These are phyloP conservation scores for Botrytis porri DNA, from an alignment of 2,329 filamentous ascomycete species.

Conservation along the genomic window DNA sequence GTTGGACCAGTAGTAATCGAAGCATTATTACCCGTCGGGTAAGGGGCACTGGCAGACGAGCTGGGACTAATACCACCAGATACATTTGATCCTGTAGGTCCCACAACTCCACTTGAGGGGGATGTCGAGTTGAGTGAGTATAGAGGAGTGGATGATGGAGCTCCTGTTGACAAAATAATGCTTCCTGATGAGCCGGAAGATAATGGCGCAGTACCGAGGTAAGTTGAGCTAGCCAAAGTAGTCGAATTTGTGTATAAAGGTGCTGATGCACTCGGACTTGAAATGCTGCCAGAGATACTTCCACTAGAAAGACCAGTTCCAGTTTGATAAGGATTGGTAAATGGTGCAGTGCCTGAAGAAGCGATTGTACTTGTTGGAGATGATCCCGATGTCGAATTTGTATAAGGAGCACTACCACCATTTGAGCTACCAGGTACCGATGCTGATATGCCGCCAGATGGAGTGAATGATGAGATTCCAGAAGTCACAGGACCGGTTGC, in stretches of 20 bases:
- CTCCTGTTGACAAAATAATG: conserved; percentile 1
- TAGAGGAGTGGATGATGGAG: conserved; percentile 3
- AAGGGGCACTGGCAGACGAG: conserved; percentile 8
- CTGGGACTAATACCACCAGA: conserved; percentile 11
- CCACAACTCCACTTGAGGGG: neutral
- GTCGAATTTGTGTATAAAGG: conserved; percentile 15
- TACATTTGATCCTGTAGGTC: neutral
- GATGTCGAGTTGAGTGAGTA: conserved; percentile 11
- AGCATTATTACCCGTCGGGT: conserved; percentile 22
- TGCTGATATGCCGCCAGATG: neutral
- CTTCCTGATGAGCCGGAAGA: conserved; percentile 11
- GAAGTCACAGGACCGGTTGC: conserved; percentile 8
- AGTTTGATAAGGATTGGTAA: neutral
- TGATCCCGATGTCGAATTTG: conserved; percentile 8
- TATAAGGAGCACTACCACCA: neutral
- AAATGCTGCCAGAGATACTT: conserved; percentile 9
- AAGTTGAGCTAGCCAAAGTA: conserved; percentile 8
- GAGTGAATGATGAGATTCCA: conserved; percentile 2
- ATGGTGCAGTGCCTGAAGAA: conserved; percentile 7
- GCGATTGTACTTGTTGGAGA: neutral
- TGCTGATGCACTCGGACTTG: neutral
- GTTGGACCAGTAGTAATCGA: conserved; percentile 14
- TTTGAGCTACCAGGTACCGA: conserved; percentile 5
- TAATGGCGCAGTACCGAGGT: neutral
- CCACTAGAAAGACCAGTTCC: conserved; percentile 13